phyloP scores from a whole-genome alignment of 352 stramenopile species.

The Globisporangium iwayamae region DNA sequence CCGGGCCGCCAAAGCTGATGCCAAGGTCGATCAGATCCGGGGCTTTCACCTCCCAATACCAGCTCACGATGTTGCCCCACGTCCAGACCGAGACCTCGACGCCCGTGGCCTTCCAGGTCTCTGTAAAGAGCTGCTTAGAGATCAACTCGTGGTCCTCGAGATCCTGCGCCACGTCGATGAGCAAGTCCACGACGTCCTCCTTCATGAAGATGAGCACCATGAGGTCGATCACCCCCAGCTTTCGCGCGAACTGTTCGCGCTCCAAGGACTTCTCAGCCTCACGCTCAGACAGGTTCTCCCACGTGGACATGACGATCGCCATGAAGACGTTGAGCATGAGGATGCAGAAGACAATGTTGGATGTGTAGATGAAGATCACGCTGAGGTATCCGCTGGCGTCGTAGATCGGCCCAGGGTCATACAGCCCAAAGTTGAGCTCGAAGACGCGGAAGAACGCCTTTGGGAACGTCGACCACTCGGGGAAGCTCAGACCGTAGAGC shows the following conservation, averaged over 20 bases:
- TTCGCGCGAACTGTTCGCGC: conserved; percentile 37
- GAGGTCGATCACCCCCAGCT: conserved; percentile 36
- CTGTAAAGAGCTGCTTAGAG: conserved; percentile 32
- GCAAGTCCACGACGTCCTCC: conserved; percentile 57
- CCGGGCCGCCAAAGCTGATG: conserved; percentile 11
- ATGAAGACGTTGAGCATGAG: conserved; percentile 80
- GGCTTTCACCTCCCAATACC: conserved; percentile 53
- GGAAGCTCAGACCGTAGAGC: conserved; percentile 59
- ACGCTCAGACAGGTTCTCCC: conserved; percentile 52
- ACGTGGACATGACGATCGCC: conserved; percentile 75
- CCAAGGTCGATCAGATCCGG: neutral
- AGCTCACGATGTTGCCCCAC: conserved; percentile 37
- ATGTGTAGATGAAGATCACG: conserved; percentile 68
- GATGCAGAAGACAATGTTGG: conserved; percentile 67
- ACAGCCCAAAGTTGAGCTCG: conserved; percentile 70
- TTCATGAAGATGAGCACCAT: conserved; percentile 50
- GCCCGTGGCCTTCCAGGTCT: conserved; percentile 34
- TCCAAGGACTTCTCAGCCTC: conserved; percentile 48
- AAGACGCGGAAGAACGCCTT: conserved; percentile 64
- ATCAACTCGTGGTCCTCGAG: conserved; percentile 38
- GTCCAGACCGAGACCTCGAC: conserved; percentile 38
- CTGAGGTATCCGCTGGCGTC: conserved; percentile 58
- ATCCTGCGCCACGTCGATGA: conserved; percentile 50
- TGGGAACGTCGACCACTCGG: conserved; percentile 61
- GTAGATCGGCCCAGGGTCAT: conserved; percentile 67